These are phyloP conservation scores for Geotrichum histeridarum DNA, from an alignment of 1,139 yeast species.

Conservation along the genomic window DNA sequence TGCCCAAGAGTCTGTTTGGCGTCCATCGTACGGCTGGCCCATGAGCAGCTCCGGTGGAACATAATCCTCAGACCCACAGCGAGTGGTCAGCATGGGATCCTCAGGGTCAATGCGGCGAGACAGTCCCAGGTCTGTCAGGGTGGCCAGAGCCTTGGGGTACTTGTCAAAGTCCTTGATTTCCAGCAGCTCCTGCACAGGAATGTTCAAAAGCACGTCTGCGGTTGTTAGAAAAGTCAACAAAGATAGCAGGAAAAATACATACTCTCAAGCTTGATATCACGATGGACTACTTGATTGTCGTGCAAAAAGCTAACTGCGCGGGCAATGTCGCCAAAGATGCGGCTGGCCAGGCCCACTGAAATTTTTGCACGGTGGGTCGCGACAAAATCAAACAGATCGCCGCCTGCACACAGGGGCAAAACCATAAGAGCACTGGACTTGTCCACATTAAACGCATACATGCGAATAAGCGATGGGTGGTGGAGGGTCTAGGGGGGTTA, in stretches of 20 bases:
- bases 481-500: conserved; percentile 26
- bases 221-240: neutral
- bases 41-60: conserved; percentile 88
- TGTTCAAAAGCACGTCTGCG: conserved; percentile 14
- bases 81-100: conserved; percentile 63
- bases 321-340: conserved; percentile 64
- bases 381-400: conserved; percentile 69
- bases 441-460: conserved; percentile 38
- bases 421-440: conserved; percentile 46
- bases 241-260: neutral
- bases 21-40: conserved; percentile 88
- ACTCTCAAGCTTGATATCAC: conserved; percentile 81
- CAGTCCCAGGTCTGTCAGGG: conserved; percentile 83
- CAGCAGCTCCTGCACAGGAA: neutral
- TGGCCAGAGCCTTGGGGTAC: conserved; percentile 44
- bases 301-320: conserved; percentile 74
- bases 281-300: conserved; percentile 59
- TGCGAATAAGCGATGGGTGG: conserved; percentile 44
- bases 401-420: conserved; percentile 75
- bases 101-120: conserved; percentile 60
- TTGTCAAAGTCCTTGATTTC: conserved; percentile 16
- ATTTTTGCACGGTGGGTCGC: conserved; percentile 36
- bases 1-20: conserved; percentile 90
- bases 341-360: conserved; percentile 37
- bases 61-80: conserved; percentile 95